Conservation (phyloP, 2,329 filamentous ascomycete genomes). For the Phialocephala sp. region DNA sequence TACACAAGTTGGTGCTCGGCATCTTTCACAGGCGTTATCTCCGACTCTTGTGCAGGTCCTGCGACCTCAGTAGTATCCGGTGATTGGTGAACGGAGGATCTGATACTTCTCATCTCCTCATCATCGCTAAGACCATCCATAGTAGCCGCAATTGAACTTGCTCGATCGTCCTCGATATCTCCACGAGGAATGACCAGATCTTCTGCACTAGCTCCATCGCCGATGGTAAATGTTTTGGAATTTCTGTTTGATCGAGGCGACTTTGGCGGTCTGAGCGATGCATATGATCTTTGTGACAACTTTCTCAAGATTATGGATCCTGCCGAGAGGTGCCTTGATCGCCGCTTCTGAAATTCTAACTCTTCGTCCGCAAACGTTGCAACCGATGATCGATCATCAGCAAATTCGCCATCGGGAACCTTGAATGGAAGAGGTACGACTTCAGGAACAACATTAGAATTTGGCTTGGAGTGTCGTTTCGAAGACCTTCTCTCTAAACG, state of each 20-base stretch:
- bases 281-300: conserved; percentile 33
- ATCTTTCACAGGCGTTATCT: not conserved
- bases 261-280: conserved; percentile 2
- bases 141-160: conserved; percentile 62
- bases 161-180: conserved; percentile 45
- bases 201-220: conserved; percentile 46
- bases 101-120: conserved; percentile 41
- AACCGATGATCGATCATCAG: conserved; percentile 66
- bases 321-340: conserved; percentile 56
- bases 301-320: conserved; percentile 47
- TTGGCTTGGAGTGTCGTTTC: conserved; percentile 37
- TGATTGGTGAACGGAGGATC: conserved; percentile 32
- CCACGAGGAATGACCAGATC: conserved; percentile 49
- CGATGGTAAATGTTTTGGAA: conserved; percentile 38
- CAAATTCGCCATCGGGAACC: conserved; percentile 55
- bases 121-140: conserved; percentile 56
- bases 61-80: conserved; percentile 26
- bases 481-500: conserved; percentile 40
- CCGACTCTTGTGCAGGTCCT: conserved; percentile 16
- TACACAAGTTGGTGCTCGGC: not conserved
- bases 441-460: conserved; percentile 50
- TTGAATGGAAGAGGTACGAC: conserved; percentile 71
- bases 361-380: conserved; percentile 72
- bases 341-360: conserved; percentile 57
- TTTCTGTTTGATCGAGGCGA: conserved; percentile 26